phyloP scores from a whole-genome alignment of 1,284 basidiomycete species.

The Cystobasidium sp. region DNA sequence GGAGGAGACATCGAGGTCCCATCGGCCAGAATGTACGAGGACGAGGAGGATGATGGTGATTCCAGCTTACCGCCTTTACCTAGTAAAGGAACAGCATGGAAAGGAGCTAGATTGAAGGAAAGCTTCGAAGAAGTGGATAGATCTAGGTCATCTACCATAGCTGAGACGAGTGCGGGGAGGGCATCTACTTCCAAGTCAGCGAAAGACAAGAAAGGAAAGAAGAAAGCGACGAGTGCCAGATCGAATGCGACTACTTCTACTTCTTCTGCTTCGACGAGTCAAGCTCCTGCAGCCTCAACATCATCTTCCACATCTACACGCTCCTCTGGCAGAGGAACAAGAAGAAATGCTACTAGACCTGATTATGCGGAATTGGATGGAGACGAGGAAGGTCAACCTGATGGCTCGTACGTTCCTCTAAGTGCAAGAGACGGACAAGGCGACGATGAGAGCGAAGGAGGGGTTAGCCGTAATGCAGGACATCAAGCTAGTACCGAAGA shows the following conservation, averaged over 20 bases:
- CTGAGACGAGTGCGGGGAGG: background rate
- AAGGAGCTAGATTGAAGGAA: conserved; percentile 15
- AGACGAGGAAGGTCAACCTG: background rate
- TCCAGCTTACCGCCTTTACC: no score
- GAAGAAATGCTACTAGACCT: background rate
- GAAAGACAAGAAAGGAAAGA: background rate
- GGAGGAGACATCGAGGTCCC: background rate
- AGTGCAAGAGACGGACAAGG: background rate
- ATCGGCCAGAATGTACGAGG: background rate
- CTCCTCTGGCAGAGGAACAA: background rate
- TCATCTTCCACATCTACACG: background rate
- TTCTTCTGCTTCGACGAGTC: background rate
- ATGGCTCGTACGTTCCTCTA: conserved; percentile 2
- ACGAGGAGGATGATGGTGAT: no score
- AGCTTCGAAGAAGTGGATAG: conserved; percentile 22
- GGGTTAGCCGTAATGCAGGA: no score
- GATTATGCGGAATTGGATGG: conserved; percentile 12
- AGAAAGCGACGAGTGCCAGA: background rate
- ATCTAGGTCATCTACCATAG: background rate
- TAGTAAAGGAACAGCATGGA: background rate
- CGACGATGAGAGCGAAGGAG: no score
- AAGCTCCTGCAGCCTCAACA: background rate
- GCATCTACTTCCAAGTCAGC: background rate
- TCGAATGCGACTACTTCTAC: background rate
- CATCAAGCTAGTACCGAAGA: no score